Conservation (phyloP, 768 basidiomycete genomes). For the Lentinus tigrinus region DNA sequence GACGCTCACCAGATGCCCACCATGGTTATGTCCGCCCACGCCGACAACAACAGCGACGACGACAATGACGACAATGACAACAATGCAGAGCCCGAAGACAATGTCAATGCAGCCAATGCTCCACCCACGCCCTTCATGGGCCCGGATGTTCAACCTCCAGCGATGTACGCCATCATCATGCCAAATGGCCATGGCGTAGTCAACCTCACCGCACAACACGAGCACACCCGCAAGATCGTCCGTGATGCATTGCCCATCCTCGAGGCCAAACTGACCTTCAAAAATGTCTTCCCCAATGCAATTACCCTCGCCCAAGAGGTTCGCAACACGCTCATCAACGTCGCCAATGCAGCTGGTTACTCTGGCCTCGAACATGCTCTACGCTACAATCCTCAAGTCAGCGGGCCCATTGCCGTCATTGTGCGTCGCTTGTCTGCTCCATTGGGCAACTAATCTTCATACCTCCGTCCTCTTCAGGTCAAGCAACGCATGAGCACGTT, state of each 20-base stretch:
- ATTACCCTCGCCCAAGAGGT: neutral
- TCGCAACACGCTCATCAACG: neutral
- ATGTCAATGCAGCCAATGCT: too few species aligned
- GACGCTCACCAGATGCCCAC: too few species aligned
- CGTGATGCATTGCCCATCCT: neutral
- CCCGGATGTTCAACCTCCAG: too few species aligned
- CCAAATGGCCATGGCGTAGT: too few species aligned
- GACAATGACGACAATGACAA: too few species aligned
- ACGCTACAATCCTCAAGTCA: neutral
- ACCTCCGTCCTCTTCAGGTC: neutral
- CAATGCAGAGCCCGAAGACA: too few species aligned
- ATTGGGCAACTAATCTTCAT: neutral
- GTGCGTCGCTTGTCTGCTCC: neutral
- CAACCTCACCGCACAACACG: neutral
- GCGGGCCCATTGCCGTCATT: neutral
- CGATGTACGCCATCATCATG: too few species aligned
- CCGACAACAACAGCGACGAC: too few species aligned
- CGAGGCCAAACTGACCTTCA: neutral
- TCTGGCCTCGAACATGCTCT: neutral
- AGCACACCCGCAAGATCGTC: neutral
- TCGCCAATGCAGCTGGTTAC: neutral
- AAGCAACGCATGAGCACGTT: conserved; percentile 10
- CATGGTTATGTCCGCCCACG: too few species aligned
- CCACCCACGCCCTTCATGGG: too few species aligned
- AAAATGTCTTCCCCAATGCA: neutral